These are phyloP conservation scores for Pleurotus sapidus DNA, from an alignment of 768 basidiomycete species.

Conservation along the genomic window DNA sequence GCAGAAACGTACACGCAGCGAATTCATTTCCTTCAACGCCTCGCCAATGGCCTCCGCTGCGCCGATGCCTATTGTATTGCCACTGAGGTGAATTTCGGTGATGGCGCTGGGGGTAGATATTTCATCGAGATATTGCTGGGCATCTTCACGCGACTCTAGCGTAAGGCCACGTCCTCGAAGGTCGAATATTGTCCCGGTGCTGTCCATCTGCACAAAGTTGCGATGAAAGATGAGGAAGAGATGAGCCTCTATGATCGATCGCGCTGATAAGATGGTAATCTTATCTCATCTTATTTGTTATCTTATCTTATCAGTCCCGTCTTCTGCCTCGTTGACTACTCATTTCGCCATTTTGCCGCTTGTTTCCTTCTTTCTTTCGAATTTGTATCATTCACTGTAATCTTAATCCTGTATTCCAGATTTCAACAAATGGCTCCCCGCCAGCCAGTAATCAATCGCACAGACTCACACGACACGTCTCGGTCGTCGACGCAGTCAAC, in stretches of 20 bases:
- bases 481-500: not conserved
- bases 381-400: not conserved
- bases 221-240: too few species aligned
- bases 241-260: too few species aligned
- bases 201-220: too few species aligned
- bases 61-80: slow-evolving; percentile 91
- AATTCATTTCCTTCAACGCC: slow-evolving; percentile 64
- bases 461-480: slow-evolving; percentile 6
- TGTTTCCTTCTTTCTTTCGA: not conserved
- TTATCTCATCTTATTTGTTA: too few species aligned
- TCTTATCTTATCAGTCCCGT: too few species aligned
- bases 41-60: slow-evolving; percentile 84
- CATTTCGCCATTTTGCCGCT: too few species aligned
- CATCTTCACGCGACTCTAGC: slow-evolving; percentile 71
- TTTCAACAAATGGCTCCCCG: not conserved
- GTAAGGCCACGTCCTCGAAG: slow-evolving; percentile 71
- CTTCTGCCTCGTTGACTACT: too few species aligned
- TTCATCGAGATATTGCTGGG: slow-evolving; percentile 67
- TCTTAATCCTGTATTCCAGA: not conserved
- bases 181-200: slow-evolving; percentile 35
- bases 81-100: slow-evolving; percentile 90
- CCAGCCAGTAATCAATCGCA: slow-evolving; percentile 3
- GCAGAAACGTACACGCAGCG: slow-evolving; percentile 57
- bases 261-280: too few species aligned
- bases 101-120: slow-evolving; percentile 57